These are phyloP conservation scores for Naganishia sp. DNA, from an alignment of 1,284 basidiomycete species.

Conservation along the genomic window DNA sequence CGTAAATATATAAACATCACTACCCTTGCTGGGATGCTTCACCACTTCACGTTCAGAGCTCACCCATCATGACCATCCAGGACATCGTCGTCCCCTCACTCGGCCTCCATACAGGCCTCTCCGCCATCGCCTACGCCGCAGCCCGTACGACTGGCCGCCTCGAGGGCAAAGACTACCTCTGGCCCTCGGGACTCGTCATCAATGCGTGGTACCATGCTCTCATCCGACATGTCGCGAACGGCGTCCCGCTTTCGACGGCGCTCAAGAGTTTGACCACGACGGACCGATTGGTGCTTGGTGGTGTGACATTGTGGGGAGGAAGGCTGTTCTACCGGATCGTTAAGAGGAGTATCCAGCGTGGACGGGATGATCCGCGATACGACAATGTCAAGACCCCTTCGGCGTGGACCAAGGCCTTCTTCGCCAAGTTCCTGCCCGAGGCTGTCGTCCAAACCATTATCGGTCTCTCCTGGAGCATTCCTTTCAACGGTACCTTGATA, in stretches of 20 bases:
- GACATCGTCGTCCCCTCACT: constrained; percentile 38
- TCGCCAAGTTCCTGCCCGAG: constrained; percentile 35
- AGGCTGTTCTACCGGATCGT: constrained; percentile 38
- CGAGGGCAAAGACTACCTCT: constrained; percentile 38
- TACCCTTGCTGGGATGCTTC: background rate
- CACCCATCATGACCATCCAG: background rate
- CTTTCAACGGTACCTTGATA: constrained; percentile 32
- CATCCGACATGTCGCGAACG: constrained; percentile 29
- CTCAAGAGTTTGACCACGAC: constrained; percentile 34
- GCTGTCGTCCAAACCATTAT: constrained; percentile 39
- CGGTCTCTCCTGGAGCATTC: constrained; percentile 37
- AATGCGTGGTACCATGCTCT: constrained; percentile 38
- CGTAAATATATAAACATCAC: background rate
- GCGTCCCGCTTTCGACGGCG: constrained; percentile 31
- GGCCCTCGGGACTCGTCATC: constrained; percentile 36
- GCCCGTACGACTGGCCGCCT: constrained; percentile 30
- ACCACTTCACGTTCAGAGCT: background rate
- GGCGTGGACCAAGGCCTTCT: constrained; percentile 35
- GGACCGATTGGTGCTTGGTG: constrained; percentile 36
- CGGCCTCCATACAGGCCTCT: constrained; percentile 35
- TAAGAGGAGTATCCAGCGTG: constrained; percentile 27
- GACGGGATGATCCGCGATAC: constrained; percentile 38
- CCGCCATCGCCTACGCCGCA: constrained; percentile 35
- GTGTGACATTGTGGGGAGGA: constrained; percentile 38
- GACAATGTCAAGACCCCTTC: constrained; percentile 27